phyloP scores from a whole-genome alignment of 768 basidiomycete genomes.

The Floccularia luteovirens region DNA sequence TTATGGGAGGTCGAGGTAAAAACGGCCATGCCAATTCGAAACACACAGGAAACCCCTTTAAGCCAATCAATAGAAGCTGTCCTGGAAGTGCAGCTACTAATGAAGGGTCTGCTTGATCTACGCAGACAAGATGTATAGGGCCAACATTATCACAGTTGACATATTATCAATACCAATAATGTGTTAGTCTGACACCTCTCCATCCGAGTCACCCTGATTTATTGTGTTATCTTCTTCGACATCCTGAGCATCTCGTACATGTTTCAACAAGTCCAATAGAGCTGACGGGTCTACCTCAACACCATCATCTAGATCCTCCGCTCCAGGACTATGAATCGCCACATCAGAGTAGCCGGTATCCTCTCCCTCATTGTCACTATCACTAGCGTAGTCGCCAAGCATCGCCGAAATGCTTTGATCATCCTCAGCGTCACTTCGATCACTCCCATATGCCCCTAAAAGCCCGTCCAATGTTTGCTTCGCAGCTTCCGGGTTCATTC shows the following conservation, averaged over 20 bases:
- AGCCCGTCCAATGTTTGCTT: conserved; percentile 44
- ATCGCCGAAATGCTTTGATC: conserved; percentile 26
- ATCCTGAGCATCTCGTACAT: conserved; percentile 21
- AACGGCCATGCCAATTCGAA: conserved; percentile 71
- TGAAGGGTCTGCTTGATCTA: conserved; percentile 80
- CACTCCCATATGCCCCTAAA: conserved; percentile 40
- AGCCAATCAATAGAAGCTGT: conserved; percentile 64
- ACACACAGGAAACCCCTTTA: conserved; percentile 73
- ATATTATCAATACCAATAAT: no score
- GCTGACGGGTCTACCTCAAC: conserved; percentile 28
- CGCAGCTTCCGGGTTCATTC: conserved; percentile 42
- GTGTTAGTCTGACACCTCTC: conserved; percentile 24
- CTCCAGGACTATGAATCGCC: not conserved
- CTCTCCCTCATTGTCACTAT: conserved; percentile 34
- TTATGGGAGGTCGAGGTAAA: conserved; percentile 88
- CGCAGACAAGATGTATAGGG: conserved; percentile 60
- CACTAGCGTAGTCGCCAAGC: conserved; percentile 39
- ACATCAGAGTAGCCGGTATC: not conserved
- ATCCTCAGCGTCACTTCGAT: conserved; percentile 25
- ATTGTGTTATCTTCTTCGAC: conserved; percentile 34
- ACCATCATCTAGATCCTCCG: conserved; percentile 23
- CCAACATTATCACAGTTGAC: not conserved
- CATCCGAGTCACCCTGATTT: conserved; percentile 46
- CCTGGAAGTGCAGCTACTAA: conserved; percentile 71
- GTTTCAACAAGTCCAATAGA: conserved; percentile 33